These are phyloP conservation scores for Ophioceras dolichostomum DNA, from an alignment of 2,329 filamentous ascomycete genomes.

Conservation along the genomic window DNA sequence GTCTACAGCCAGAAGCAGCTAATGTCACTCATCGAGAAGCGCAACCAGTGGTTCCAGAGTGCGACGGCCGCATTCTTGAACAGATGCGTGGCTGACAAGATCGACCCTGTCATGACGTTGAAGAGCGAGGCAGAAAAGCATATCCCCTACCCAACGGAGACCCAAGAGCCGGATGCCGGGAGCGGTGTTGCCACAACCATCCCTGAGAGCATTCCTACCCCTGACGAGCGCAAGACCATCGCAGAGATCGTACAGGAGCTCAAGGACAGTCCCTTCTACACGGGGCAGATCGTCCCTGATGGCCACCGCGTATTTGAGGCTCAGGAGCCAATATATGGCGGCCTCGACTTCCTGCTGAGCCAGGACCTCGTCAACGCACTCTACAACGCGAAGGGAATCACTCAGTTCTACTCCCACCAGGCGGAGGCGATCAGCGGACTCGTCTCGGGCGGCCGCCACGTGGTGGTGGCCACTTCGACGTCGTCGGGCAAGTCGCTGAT, in stretches of 20 bases:
- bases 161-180: constrained; percentile 17
- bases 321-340: constrained; percentile 69
- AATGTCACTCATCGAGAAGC: constrained; percentile 76
- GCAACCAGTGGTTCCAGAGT: constrained; percentile 70
- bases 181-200: no score
- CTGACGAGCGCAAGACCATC: constrained; percentile 66
- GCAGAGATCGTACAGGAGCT: constrained; percentile 78
- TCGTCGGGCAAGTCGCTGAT: constrained; percentile 97
- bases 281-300: constrained; percentile 82
- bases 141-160: constrained; percentile 47
- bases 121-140: constrained; percentile 42
- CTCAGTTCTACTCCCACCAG: constrained; percentile 80
- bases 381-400: constrained; percentile 84
- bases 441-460: constrained; percentile 65
- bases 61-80: constrained; percentile 70
- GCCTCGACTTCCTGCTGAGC: constrained; percentile 75
- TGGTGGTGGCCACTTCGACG: constrained; percentile 89
- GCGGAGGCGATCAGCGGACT: constrained; percentile 86
- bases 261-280: constrained; percentile 76
- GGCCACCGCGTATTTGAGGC: constrained; percentile 86
- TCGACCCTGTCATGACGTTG: constrained; percentile 58
- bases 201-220: constrained; percentile 64
- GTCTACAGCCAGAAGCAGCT: constrained; percentile 90
- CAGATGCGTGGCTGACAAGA: constrained; percentile 42
- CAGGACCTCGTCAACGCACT: constrained; percentile 91